phyloP scores from a whole-genome alignment of 176 grass and related monocot genomes.

The Alopecurus myosuroides region DNA sequence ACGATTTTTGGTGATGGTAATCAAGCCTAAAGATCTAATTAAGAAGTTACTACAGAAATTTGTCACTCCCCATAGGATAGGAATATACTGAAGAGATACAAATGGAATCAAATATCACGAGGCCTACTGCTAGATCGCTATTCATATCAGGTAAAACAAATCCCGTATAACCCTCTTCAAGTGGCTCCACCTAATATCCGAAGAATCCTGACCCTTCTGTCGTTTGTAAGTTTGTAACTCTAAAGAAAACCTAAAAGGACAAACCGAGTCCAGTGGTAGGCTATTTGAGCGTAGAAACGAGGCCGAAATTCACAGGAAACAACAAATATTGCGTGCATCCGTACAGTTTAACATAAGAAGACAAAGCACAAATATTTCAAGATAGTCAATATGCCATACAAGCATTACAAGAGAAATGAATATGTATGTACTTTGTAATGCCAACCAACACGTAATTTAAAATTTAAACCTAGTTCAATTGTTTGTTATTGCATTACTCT shows the following conservation, averaged over 20 bases:
- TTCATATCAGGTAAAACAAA: background rate
- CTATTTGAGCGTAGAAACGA: background rate
- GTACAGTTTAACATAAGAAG: background rate
- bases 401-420: background rate
- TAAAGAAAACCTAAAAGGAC: background rate
- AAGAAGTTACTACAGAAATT: background rate
- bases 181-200: background rate
- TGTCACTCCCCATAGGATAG: background rate
- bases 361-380: background rate
- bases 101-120: background rate
- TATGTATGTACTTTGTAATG: background rate
- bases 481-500: background rate
- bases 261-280: background rate
- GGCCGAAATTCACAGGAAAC: background rate
- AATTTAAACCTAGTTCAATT: background rate
- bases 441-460: background rate
- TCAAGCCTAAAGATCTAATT: background rate
- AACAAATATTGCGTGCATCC: background rate
- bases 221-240: background rate
- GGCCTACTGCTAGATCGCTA: background rate
- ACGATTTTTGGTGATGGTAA: background rate
- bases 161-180: background rate
- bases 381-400: background rate
- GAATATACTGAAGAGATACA: background rate
- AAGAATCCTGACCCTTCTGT: background rate